Conservation (phyloP, 805 yeast species). For the Spencermartinsiella europaea region DNA sequence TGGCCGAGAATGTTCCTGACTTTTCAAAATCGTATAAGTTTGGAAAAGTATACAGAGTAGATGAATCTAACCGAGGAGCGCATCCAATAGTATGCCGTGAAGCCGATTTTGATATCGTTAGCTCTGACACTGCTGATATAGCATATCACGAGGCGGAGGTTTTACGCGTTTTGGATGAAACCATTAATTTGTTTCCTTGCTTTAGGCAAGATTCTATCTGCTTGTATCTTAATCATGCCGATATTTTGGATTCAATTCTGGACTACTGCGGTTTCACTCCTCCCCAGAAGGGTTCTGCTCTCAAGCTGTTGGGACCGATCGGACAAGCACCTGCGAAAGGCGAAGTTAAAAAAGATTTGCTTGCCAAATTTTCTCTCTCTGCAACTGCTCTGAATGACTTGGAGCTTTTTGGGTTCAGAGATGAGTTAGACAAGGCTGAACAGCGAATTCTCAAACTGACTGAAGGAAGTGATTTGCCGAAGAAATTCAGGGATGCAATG, state of each 20-base stretch:
- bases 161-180: conserved; percentile 73
- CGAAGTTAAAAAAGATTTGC: conserved; percentile 51
- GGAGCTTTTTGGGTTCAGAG: conserved; percentile 70
- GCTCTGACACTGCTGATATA: conserved; percentile 43
- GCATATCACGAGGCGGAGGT: conserved; percentile 82
- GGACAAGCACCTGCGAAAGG: conserved; percentile 63
- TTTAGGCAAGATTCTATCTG: conserved; percentile 51
- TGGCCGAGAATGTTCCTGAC: conserved; percentile 59
- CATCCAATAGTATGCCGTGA: conserved; percentile 78
- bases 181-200: conserved; percentile 61
- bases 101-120: conserved; percentile 77
- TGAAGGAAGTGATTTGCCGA: conserved; percentile 64
- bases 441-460: conserved; percentile 60
- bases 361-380: conserved; percentile 66
- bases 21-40: conserved; percentile 62
- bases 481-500: conserved; percentile 58
- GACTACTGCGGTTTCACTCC: conserved; percentile 78
- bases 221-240: conserved; percentile 74
- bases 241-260: conserved; percentile 66
- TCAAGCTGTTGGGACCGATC: conserved; percentile 67
- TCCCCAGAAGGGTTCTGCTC: conserved; percentile 65
- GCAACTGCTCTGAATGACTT: conserved; percentile 79
- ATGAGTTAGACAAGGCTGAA: conserved; percentile 60
- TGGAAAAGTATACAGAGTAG: conserved; percentile 77
- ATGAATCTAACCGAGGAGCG: conserved; percentile 46